Evolutionary conservation across 345 rosid genomes (phyloP).

Genomic region (Capsella bursapastoris): DNA sequence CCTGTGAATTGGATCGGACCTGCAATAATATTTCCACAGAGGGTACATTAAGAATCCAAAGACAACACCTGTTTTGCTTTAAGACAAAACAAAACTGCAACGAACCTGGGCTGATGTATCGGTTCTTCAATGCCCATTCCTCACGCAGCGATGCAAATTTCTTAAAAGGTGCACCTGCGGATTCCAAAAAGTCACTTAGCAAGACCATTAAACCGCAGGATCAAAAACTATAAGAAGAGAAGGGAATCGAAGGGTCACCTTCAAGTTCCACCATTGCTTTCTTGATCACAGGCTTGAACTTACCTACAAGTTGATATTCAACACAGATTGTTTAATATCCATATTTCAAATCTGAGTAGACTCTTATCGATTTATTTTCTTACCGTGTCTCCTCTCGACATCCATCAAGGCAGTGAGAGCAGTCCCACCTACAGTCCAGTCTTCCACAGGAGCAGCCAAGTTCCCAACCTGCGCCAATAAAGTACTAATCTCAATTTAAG

Average conservation of each 20-base stretch:
- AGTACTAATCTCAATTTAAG: constrained; percentile 21
- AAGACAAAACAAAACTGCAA: neutral
- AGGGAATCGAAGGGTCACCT: constrained; percentile 52
- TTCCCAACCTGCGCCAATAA: constrained; percentile 74
- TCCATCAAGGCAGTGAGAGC: constrained; percentile 96
- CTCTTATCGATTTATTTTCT: neutral
- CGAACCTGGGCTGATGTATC: constrained; percentile 93
- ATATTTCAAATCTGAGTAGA: neutral
- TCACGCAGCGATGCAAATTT: constrained; percentile 76
- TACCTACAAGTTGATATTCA: constrained; percentile 57
- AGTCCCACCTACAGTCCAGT: constrained; percentile 97
- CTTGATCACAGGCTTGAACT: constrained; percentile 98
- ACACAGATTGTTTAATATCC: neutral
- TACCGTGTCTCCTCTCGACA: constrained; percentile 99
- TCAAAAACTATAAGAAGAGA: neutral
- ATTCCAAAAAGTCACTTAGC: neutral
- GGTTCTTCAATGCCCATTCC: constrained; percentile 86
- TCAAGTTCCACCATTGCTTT: constrained; percentile 99
- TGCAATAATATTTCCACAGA: constrained; percentile 39
- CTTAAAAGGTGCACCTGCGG: constrained; percentile 88
- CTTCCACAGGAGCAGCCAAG: constrained; percentile 81
- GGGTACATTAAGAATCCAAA: neutral
- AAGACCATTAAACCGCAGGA: neutral
- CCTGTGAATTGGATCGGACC: constrained; percentile 98
- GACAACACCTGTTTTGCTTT: neutral